Percentiles rank a stretch among this genome's conserved stretches.
Evolutionary conservation across 805 yeast genomes (phyloP).

Genomic region (Wickerhamiella slavikovae): DNA sequence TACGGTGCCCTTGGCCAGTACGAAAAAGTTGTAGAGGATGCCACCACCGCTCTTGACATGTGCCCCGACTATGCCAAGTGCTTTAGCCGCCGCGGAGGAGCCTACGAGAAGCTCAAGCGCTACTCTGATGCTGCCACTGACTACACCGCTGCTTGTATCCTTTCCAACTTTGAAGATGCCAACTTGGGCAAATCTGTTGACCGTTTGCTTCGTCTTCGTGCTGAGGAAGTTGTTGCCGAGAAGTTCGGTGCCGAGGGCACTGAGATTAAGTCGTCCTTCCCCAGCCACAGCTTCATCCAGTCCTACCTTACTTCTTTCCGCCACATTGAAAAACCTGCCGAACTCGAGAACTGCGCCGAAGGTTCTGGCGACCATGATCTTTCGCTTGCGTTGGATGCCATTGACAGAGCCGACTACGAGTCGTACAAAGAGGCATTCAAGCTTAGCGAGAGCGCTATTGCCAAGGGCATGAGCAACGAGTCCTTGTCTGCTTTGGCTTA

Average conservation of each 20-base stretch:
- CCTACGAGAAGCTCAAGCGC: constrained; percentile 62
- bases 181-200: constrained; percentile 66
- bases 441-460: constrained; percentile 19
- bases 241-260: constrained; percentile 48
- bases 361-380: constrained; percentile 46
- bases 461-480: constrained; percentile 6
- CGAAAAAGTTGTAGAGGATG: constrained; percentile 72
- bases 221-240: constrained; percentile 39
- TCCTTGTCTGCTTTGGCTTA: constrained; percentile 41
- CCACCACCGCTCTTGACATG: constrained; percentile 64
- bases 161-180: constrained; percentile 65
- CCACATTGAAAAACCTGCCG: constrained; percentile 28
- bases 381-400: constrained; percentile 39
- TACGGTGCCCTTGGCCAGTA: constrained; percentile 62
- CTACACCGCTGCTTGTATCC: constrained; percentile 68
- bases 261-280: constrained; percentile 22
- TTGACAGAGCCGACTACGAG: constrained; percentile 28
- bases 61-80: constrained; percentile 88
- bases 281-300: constrained; percentile 38
- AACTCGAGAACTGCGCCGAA: constrained; percentile 26
- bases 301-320: constrained; percentile 79
- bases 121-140: constrained; percentile 80
- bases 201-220: constrained; percentile 62
- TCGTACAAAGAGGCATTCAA: constrained; percentile 44
- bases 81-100: constrained; percentile 78